Base-by-base conservation (phyloP, 176 grass and related monocot genomes). In the Musa schizocarpa region DNA sequence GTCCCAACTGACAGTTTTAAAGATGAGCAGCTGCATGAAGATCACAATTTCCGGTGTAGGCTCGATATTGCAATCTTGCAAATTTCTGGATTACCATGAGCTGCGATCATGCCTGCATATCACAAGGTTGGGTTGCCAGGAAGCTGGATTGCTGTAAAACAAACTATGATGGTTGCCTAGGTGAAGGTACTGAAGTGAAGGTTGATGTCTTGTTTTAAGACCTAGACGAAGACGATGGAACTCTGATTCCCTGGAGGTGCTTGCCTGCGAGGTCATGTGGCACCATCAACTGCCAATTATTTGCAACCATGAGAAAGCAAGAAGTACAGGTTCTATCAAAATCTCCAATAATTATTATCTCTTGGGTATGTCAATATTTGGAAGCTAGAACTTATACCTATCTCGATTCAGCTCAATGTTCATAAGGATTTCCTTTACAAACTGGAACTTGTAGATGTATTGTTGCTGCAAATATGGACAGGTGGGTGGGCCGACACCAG, bases 81-180 rank as follows among this genome's bases (percentile, higher is more conserved):
- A 85, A 68, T 73, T 70, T 50, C 77, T 98, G 2, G 80, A 87
- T 64, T 84, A 93, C 69, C 81, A 93, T 52, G 88, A 98, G 63
- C 70, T 98, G 52, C 78, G 88, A 53, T 88, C 86, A 16, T 93
- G 90, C 63, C 94, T 82, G n/a, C 65, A 79, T 22, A 50, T 91
- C 54, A 87, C 94, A 66, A 87, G 73, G 65, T 71, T 78, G 8
- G 80, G 50, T 69, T 98, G 87, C 8, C 79, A 82, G 66, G 76
- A 88, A 85, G 88, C 90, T 85, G 94, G 85, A n/a, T 61, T 93
- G 55, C 85, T 98, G 94, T 62, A 91, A 80, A 68, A 86, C 92
- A 72, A 93, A 93, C 73, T 93, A 93, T 76, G 84, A 83, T 25
- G 82, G 80, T 58, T 82, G 78, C 74, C 85, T 93, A 75, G 67